A percentile compares a stretch with the other conserved stretches of the same genome.
Conservation (phyloP, 768 basidiomycete genomes). For the Suillus luteus region DNA sequence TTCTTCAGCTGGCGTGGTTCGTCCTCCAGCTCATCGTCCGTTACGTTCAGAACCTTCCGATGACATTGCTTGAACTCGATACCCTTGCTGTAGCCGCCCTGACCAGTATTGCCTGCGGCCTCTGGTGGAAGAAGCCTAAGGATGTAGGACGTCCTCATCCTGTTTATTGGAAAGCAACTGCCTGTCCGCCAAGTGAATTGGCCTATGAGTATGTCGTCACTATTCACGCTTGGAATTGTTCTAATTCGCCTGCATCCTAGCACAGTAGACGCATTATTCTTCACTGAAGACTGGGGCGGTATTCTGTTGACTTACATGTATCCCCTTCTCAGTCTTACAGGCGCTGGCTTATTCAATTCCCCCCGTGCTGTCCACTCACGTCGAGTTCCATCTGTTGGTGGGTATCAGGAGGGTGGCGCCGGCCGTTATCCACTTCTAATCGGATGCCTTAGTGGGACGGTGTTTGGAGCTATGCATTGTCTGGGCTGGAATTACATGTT, state of each 20-base stretch:
- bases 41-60: slow-evolving; percentile 23
- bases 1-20: slow-evolving; percentile 41
- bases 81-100: slow-evolving; percentile 38
- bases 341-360: neutral
- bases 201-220: neutral
- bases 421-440: neutral
- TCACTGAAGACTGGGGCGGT: too few relatives aligned
- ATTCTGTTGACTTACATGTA: neutral
- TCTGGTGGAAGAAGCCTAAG: slow-evolving; percentile 45
- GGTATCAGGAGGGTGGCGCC: neutral
- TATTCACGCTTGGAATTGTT: neutral
- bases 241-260: neutral
- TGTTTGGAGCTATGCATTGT: slow-evolving; percentile 33
- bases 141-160: slow-evolving; percentile 29
- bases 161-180: neutral
- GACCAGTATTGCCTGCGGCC: slow-evolving; percentile 31
- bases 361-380: neutral
- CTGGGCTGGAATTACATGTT: slow-evolving; percentile 22
- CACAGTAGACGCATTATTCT: neutral
- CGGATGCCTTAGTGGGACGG: slow-evolving; percentile 10
- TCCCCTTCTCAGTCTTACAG: neutral
- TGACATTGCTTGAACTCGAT: slow-evolving; percentile 56
- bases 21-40: slow-evolving; percentile 33
- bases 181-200: neutral
- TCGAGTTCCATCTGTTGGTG: slow-evolving; percentile 4